A percentile compares a stretch with the other conserved stretches of the same genome.
Evolutionary conservation across 768 basidiomycete species (phyloP).

Genomic region (Rhizopogon rudus): DNA sequence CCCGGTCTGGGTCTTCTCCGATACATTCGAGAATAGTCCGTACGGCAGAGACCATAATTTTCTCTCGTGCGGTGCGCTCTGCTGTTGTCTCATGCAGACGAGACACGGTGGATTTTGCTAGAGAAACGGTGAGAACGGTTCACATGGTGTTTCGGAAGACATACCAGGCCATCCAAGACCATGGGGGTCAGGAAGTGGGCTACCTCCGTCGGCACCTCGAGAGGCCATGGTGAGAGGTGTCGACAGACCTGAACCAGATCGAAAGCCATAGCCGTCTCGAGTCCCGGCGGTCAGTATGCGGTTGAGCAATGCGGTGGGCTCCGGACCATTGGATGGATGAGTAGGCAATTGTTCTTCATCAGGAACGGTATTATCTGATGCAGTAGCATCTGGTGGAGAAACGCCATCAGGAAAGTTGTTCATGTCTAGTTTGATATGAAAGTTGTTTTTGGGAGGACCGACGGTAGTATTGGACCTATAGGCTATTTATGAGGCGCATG

Average conservation of each 20-base stretch:
- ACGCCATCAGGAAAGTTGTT: conserved; percentile 38
- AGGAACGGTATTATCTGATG: conserved; percentile 44
- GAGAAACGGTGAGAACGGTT: conserved; percentile 9
- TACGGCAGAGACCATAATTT: conserved; percentile 77
- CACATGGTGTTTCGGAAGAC: conserved; percentile 13
- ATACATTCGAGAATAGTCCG: conserved; percentile 94
- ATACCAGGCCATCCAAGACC: conserved; percentile 93
- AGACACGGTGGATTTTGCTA: conserved; percentile 87
- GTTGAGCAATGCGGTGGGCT: conserved; percentile 39
- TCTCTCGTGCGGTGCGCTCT: conserved; percentile 68
- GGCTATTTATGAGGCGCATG: too few species aligned
- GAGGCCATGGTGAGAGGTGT: conserved; percentile 47
- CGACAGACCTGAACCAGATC: conserved; percentile 58
- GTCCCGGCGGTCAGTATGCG: conserved; percentile 59
- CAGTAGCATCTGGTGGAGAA: conserved; percentile 24
- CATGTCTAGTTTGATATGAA: conserved; percentile 30
- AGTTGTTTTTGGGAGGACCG: neutral
- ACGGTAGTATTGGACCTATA: too few species aligned
- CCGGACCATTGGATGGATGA: conserved; percentile 23
- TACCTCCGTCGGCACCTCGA: conserved; percentile 17
- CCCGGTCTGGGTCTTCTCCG: conserved; percentile 95
- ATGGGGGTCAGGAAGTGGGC: conserved; percentile 47
- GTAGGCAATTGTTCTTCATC: conserved; percentile 54
- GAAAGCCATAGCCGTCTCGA: conserved; percentile 81
- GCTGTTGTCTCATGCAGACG: conserved; percentile 76